These are phyloP conservation scores for Bolboschoenoplectus hybrid DNA, from an alignment of 202 grass and related monocot genomes.

Conservation along the genomic window DNA sequence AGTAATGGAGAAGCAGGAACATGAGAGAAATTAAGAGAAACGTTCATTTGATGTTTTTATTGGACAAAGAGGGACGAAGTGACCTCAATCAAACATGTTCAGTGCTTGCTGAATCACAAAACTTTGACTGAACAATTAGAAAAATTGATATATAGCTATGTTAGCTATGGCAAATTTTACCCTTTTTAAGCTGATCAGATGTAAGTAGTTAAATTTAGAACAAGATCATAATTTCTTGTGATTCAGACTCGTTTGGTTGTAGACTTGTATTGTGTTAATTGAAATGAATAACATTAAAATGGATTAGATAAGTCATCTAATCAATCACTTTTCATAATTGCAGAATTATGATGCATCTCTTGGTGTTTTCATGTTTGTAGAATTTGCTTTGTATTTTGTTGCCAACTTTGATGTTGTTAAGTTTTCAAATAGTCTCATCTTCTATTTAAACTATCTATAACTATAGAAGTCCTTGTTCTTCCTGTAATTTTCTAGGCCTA, in stretches of 20 bases:
- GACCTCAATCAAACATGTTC: neutral
- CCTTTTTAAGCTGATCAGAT: neutral
- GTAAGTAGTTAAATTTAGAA: neutral
- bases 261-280: neutral
- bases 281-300: neutral
- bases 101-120: neutral
- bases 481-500: neutral
- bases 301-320: neutral
- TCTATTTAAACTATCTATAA: neutral
- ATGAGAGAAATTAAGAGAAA: neutral
- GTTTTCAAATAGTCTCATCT: neutral
- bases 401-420: neutral
- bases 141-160: neutral
- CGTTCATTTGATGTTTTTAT: conserved; percentile 6
- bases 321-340: neutral
- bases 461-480: neutral
- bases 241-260: neutral
- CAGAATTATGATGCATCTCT: neutral
- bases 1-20: conserved; percentile 3
- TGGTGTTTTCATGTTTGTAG: neutral
- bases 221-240: neutral
- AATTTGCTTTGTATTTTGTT: neutral
- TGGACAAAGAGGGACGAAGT: neutral
- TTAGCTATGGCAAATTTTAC: neutral
- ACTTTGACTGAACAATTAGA: neutral